phyloP scores from a whole-genome alignment of 257 asterid genomes.

The Nicotiana sylvestris region DNA sequence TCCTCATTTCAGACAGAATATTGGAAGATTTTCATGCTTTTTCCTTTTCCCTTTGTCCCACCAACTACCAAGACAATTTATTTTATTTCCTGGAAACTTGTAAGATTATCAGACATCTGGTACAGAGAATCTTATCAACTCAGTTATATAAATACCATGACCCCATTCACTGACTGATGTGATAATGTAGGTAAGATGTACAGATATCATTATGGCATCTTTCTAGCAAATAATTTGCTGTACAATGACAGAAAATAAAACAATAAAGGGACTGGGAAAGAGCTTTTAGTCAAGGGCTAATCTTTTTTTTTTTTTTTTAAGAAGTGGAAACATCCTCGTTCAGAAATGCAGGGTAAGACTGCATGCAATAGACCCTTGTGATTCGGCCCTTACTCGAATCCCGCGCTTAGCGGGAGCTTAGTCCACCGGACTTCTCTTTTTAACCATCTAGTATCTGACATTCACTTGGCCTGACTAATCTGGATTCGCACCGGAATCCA shows the following conservation, averaged over 20 bases:
- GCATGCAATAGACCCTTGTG: too few species aligned
- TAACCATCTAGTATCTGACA: neutral
- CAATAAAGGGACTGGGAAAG: too few species aligned
- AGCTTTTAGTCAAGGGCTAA: too few species aligned
- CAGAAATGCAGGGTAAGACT: too few species aligned
- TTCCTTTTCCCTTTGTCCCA: neutral
- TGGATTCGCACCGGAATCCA: neutral
- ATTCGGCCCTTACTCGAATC: too few species aligned
- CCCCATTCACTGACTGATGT: constrained; percentile 6
- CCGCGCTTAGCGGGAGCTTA: too few species aligned
- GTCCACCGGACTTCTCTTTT: too few species aligned
- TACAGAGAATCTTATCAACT: constrained; percentile 8
- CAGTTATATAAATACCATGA: neutral
- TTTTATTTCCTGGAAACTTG: neutral
- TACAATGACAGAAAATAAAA: neutral
- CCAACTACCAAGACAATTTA: neutral
- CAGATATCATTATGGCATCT: neutral
- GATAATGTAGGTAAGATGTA: neutral
- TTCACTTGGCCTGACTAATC: neutral
- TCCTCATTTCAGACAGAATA: neutral
- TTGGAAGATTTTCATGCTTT: neutral
- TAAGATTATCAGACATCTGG: neutral
- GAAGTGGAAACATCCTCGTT: too few species aligned
- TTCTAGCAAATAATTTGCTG: neutral
- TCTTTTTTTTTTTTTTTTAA: too few species aligned